Evolutionary conservation across 129 eudicot genomes (phyloP).

Genomic region (Gnaphalium uliginosum): DNA sequence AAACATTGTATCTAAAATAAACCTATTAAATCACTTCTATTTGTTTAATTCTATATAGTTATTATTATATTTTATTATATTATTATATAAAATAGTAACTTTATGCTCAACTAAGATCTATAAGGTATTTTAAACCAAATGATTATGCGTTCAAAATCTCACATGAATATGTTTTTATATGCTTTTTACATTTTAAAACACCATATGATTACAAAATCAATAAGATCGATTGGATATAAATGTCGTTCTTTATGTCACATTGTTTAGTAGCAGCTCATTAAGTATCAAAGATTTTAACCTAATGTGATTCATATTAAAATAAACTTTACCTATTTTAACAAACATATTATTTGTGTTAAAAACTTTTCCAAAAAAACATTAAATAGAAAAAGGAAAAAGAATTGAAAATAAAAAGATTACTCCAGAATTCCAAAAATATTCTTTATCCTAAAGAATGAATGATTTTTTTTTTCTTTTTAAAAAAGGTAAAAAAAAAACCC

Average conservation of each 20-base stretch:
- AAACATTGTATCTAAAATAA: neutral
- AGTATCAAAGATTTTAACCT: neutral
- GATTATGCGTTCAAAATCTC: neutral
- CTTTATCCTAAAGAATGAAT: slow-evolving; percentile 31
- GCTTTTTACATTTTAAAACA: neutral
- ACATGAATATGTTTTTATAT: neutral
- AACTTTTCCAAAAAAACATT: neutral
- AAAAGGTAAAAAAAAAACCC: slow-evolving; percentile 22
- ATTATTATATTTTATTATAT: no score
- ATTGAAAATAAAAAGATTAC: neutral
- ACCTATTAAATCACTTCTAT: neutral
- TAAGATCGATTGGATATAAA: no score
- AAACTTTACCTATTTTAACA: neutral
- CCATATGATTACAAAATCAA: neutral
- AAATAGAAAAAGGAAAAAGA: neutral
- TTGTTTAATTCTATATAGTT: neutral
- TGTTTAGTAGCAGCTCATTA: neutral
- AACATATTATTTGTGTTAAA: neutral
- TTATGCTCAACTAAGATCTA: neutral
- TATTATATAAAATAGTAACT: no score
- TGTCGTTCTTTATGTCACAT: no score
- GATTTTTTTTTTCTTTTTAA: neutral
- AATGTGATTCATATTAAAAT: neutral
- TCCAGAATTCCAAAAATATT: slow-evolving; percentile 3
- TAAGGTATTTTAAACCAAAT: neutral